A percentile compares a stretch with the other conserved stretches of the same genome.
Conservation (phyloP, 2,329 filamentous ascomycete species). For the Parastagonospora nodorum region DNA sequence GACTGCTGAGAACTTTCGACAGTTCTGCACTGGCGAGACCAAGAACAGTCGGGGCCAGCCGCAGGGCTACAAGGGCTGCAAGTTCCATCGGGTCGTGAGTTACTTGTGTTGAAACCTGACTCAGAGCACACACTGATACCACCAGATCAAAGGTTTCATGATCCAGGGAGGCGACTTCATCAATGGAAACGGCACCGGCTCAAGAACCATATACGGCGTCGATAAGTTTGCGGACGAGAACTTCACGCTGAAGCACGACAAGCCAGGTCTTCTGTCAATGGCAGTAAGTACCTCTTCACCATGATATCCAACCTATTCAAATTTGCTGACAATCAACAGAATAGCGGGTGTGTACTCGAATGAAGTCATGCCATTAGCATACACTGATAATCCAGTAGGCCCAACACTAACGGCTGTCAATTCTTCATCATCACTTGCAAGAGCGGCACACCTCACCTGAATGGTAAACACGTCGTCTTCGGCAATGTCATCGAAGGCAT, state of each 20-base stretch:
- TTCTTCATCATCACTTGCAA: constrained; percentile 92
- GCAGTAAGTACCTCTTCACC: constrained; percentile 66
- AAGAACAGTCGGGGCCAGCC: constrained; percentile 77
- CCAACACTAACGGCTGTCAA: constrained; percentile 91
- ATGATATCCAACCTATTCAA: not conserved
- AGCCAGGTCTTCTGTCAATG: constrained; percentile 86
- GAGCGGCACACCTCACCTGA: constrained; percentile 77
- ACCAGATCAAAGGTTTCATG: constrained; percentile 93
- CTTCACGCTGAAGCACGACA: constrained; percentile 78
- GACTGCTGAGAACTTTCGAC: constrained; percentile 95
- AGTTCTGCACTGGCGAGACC: constrained; percentile 93
- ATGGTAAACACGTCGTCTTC: constrained; percentile 95
- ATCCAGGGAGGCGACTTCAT: constrained; percentile 96
- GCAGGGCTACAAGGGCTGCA: constrained; percentile 92
- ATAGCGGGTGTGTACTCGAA: constrained; percentile 8
- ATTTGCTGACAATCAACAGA: constrained; percentile 10
- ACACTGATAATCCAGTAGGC: constrained; percentile 76
- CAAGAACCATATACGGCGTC: constrained; percentile 83
- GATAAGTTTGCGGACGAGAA: constrained; percentile 90
- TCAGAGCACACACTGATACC: constrained; percentile 11
- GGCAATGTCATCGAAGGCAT: constrained; percentile 88
- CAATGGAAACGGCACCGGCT: constrained; percentile 89
- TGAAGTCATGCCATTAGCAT: not conserved
- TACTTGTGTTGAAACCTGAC: not conserved
- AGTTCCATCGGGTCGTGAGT: constrained; percentile 90